Evolutionary conservation across 2,329 filamentous ascomycete species (phyloP), one percentile per base, ranked within the genome.

Genomic region (Cladosporium sp.): DNA sequence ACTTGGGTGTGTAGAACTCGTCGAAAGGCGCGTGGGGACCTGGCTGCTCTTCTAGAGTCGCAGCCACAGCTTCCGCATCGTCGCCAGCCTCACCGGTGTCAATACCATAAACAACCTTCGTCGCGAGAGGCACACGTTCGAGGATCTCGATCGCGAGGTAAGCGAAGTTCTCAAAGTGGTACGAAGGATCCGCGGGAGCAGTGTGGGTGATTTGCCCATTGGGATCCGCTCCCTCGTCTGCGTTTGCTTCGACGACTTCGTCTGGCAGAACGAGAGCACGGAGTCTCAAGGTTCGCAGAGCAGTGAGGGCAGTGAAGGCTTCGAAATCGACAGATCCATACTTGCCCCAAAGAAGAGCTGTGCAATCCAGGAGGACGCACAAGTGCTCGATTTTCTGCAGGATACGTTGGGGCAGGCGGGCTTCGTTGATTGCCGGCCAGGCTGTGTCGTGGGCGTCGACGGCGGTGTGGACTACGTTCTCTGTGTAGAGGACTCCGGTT

Each of bases 401-500:
- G 1, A 64, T 58, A 24, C 22, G 35, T 45, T 63, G 64, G 4
- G 66, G 63, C 15, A 69, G 58, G 4, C 62, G 64, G 7, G 51
- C 45, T 32, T 64, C 60, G 37, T 64, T 52, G 25, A 68, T 64
- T 0, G 61, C 58, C 3, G 66, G 67, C 61, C 60, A 65, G 58
- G 58, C 61, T 13, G 61, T 63, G 28, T 66, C 66, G 60, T 66
- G 62, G 7, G 62, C 65, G 52, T 65, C 61, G 24, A 67, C 24
- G 13, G 57, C 34, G 59, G 68, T 47, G 49, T 47, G 70, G 66
- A 81, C 78, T 17, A 71, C 70, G 64, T 80, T 77, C 15, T 66
- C 64, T 4, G 69, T 68, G 62, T 78, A 80, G 13, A 80, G 67
- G 8, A 80, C 67, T 17, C 68, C 64, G 2, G 62, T 61, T 0